Evolutionary conservation across 148 eudicot genomes (phyloP), one percentile per base, ranked within the genome.

Genomic region (Cornus controversa): DNA sequence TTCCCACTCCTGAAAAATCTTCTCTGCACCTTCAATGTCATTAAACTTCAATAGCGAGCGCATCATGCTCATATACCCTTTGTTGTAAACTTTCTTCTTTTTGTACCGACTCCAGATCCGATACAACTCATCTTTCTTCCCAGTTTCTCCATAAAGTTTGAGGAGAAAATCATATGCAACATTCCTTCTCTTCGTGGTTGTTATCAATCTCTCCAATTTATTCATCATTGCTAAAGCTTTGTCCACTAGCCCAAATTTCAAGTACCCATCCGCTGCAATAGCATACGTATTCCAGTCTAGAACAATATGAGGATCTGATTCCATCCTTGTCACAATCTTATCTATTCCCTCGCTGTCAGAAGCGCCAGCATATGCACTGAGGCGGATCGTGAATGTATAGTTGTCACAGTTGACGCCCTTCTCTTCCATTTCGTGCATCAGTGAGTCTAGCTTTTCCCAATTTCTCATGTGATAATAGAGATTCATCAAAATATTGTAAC

Each of bases 1-100:
- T 79, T 84, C 80, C 87, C 89, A 84, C 63, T 84, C 89, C 70
- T 79, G 37, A 47, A 84, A 76, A 70, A 86, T 74, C 70, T 80
- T 82, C 78, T 86, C 89, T 14, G 73, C 74, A 8, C 85, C 89
- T 78, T 82, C 78, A 50, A 84, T 18, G 71, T 86, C 89, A 62
- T 80, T 73, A 71, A 84, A 64, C 50, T 74, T 77, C 72, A 64
- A 34, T 25, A 86, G 54, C 15, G 85, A 68, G 28, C 81, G 54
- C 80, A 86, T 65, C 85, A 81, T 84, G 60, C 68, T 69, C 24
- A 79, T 60, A 60, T 86, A 83, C 2, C 82, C 89, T 58, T 66
- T 84, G 73, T 84, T 86, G 64, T 70, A 57, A 23, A 83, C 66
- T 34, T 42, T 79, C 20, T 11, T 13, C 5, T 62, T 67, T 24